Percentiles rank a stretch among this genome's conserved stretches.
Conservation (phyloP, 177 flowering plant species). For the Vitis hybrid region DNA sequence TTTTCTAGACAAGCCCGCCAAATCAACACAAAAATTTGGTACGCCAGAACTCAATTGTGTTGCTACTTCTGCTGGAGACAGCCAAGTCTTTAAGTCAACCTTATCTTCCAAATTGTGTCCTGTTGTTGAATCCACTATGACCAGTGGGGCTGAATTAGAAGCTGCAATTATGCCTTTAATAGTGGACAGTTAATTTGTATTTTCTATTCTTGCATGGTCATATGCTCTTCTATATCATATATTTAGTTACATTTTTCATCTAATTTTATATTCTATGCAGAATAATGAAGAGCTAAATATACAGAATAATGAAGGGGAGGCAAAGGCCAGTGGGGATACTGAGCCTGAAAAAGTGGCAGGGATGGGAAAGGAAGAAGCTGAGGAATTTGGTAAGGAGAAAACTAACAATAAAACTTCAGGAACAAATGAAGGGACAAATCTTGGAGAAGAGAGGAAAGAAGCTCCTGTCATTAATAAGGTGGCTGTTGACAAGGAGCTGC, state of each 20-base stretch:
- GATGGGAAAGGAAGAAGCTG: slow-evolving; percentile 27
- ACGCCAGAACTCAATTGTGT: too few relatives aligned
- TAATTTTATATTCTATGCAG: slow-evolving; percentile 1
- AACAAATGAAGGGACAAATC: slow-evolving; percentile 23
- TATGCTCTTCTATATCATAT: background rate
- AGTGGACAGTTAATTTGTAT: background rate
- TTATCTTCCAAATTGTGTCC: background rate
- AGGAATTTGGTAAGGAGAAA: slow-evolving; percentile 24
- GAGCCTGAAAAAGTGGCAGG: slow-evolving; percentile 25
- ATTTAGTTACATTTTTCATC: background rate
- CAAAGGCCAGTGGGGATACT: slow-evolving; percentile 24
- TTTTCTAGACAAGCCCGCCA: too few relatives aligned
- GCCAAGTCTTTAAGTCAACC: too few relatives aligned
- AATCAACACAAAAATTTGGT: too few relatives aligned
- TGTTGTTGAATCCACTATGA: background rate
- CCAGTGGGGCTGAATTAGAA: background rate
- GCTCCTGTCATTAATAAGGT: slow-evolving; percentile 31
- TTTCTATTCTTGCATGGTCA: background rate
- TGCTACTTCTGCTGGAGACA: too few relatives aligned
- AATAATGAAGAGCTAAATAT: background rate
- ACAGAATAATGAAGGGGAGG: slow-evolving; percentile 35
- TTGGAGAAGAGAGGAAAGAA: slow-evolving; percentile 32
- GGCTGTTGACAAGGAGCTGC: slow-evolving; percentile 62
- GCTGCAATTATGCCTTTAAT: background rate
- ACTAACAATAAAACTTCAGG: slow-evolving; percentile 21